Evolutionary conservation across 768 basidiomycete genomes (phyloP), one percentile per base, ranked within the genome.

Genomic region (Calocera viscosa): DNA sequence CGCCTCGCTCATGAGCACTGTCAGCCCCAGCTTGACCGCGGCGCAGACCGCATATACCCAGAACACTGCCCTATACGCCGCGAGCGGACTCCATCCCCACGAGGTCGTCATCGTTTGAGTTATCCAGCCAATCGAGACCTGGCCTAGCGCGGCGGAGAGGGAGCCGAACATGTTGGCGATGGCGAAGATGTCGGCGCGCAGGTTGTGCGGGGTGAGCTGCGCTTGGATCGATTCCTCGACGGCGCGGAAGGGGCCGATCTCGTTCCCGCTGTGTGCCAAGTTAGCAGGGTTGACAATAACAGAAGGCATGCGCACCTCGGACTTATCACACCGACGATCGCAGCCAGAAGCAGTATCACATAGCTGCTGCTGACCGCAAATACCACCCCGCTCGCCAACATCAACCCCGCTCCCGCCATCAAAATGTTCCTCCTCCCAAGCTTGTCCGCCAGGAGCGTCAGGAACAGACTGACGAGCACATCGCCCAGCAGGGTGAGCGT

Each of bases 401-500:
- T 75, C 64, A 73, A 22, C 2, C 63, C n/a, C 12, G 72, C 68
- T 0, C 75, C 75, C 1, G 72, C 26, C 12, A 73, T 64, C 2
- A 76, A 41, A 1, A 72, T 71, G 5, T 67, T 60, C 16, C 73
- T 64, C 14, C 75, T 53, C 17, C 75, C 75, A 0, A 74, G 35
- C 7, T 49, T 22, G 49, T 76, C 75, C 5, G 74, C 74, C 3
- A 71, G 38, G 40, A 72, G 67, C 1, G 72, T 72, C n/a, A 76
- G 60, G 22, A 67, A 24, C n/a, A 75, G 24, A 8, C 72, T 72
- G 11, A 72, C 60, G 1, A 69, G 19, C 26, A 74, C 75, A 67
- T 76, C 75, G 0, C 75, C 75, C 0, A 72, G 16, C 17, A 76
- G 67, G 2, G 75, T 76, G 30, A 75, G 66, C 0, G 72, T 69